These are phyloP conservation scores for Ceratocystis cubensis DNA, from an alignment of 2,329 filamentous ascomycete genomes.

Conservation along the genomic window DNA sequence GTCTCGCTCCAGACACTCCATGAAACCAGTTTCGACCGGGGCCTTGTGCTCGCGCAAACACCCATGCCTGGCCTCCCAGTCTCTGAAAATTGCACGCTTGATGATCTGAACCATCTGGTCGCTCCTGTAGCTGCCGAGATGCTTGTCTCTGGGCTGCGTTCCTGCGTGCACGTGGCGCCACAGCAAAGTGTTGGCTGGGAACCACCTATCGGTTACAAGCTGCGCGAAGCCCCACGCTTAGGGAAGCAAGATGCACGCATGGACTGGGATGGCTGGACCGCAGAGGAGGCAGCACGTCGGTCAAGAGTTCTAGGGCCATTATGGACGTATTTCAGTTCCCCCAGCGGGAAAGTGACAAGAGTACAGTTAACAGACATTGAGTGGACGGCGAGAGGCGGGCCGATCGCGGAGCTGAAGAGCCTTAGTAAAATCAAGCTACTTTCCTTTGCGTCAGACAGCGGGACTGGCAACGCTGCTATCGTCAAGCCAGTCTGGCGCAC, in stretches of 20 bases:
- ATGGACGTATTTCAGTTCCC: constrained; percentile 40
- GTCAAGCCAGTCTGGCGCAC: not conserved
- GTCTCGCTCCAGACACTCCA: constrained; percentile 82
- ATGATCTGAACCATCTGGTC: constrained; percentile 36
- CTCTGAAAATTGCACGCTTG: constrained; percentile 33
- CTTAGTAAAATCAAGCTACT: not conserved
- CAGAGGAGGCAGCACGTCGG: constrained; percentile 43
- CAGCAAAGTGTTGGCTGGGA: constrained; percentile 22
- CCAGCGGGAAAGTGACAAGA: not conserved
- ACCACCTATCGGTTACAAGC: not conserved
- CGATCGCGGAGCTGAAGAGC: not conserved
- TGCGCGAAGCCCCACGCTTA: constrained; percentile 58
- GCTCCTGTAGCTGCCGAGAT: constrained; percentile 55
- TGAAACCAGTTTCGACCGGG: constrained; percentile 62
- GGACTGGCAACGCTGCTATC: not conserved
- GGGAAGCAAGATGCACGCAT: constrained; percentile 50
- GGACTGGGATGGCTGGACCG: constrained; percentile 42
- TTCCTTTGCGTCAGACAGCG: not conserved
- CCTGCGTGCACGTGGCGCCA: constrained; percentile 53
- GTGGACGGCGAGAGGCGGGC: not conserved
- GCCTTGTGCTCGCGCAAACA: constrained; percentile 60
- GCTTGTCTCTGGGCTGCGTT: constrained; percentile 52
- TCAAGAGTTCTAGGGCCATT: constrained; percentile 51
- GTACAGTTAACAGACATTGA: constrained; percentile 13
- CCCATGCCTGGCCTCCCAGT: constrained; percentile 44